Evolutionary conservation across 139 green algal genomes (phyloP), one percentile per base, ranked within the genome.

Genomic region (Coccomyxa sp.): DNA sequence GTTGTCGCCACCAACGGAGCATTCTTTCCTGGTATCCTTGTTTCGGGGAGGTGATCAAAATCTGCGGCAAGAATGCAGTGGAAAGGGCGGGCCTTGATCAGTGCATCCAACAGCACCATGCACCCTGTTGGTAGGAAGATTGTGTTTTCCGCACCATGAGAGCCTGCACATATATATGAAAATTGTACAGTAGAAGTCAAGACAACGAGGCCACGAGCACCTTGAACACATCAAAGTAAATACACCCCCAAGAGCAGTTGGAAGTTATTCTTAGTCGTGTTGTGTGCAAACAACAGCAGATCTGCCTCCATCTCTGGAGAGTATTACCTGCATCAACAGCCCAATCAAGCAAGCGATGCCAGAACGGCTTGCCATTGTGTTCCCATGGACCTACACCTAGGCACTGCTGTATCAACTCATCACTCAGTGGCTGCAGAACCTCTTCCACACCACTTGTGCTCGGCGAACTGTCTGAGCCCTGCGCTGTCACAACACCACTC

Each of bases 31-130:
- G 77, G 79, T 13, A 98, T 76, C 16, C 67, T 58, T 28, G 96
- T 90, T 57, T 97, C 93, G 0, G 95, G 94, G 45, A 98, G 89
- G 27, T 84, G 67, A 77, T 94, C 91, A 89, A 98, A 98, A 88
- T 98, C 95, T 16, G 91, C 91, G 0, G 90, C 88, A 0, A 98
- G 88, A 16, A 98, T 82, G 17, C 84, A 89, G 87, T 97, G 93
- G 66, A 90, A 86, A 13, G 95, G 95, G 0, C 90, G 88, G 25
- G 87, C 85, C 10, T 58, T 67, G 81, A 95, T 88, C 38, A 98
- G 83, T 27, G 88, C 79, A 28, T 97, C 89, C 76, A 97, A 77
- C 58, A 98, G 90, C 32, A 88, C 81, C 83, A 94, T 78, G 76
- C 77, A 87, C 67, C 82, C 87, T 0, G 93, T 96, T 32, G 93